Conservation (phyloP, 2,329 filamentous ascomycete genomes). For the Aspergillus sp. region DNA sequence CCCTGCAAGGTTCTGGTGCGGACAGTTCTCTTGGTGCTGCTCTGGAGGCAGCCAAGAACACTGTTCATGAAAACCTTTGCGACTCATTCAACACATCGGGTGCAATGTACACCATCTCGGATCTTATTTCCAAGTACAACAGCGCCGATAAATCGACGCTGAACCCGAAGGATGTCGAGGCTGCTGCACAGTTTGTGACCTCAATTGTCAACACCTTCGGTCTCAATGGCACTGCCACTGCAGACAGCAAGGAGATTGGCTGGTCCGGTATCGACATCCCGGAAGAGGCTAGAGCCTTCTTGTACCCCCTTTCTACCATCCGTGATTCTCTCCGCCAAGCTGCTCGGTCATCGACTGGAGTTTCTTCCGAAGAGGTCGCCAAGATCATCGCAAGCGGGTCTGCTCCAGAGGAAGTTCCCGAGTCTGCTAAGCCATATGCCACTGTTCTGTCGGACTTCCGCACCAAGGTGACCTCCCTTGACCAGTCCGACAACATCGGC, state of each 20-base stretch:
- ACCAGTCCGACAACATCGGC: slow-evolving; percentile 50
- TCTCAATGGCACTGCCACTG: slow-evolving; percentile 46
- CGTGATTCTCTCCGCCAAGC: slow-evolving; percentile 55
- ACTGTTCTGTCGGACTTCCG: slow-evolving; percentile 42
- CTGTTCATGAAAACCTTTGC: slow-evolving; percentile 62
- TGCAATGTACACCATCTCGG: slow-evolving; percentile 72
- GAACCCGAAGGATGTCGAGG: slow-evolving; percentile 44
- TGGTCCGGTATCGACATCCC: slow-evolving; percentile 64
- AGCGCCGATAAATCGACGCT: slow-evolving; percentile 43
- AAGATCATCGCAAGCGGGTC: slow-evolving; percentile 32
- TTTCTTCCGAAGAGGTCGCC: slow-evolving; percentile 33
- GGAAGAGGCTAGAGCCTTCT: slow-evolving; percentile 52
- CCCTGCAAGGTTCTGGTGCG: slow-evolving; percentile 18
- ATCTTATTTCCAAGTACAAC: slow-evolving; percentile 76
- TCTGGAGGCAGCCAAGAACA: slow-evolving; percentile 51
- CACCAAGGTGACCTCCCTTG: slow-evolving; percentile 32
- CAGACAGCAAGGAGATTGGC: slow-evolving; percentile 46
- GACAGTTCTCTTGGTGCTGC: slow-evolving; percentile 40
- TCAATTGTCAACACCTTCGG: slow-evolving; percentile 81
- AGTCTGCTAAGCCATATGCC: slow-evolving; percentile 41
- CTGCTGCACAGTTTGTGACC: slow-evolving; percentile 72
- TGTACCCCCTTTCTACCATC: slow-evolving; percentile 55
- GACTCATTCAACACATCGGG: slow-evolving; percentile 85
- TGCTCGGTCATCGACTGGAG: slow-evolving; percentile 46
- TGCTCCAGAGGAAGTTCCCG: slow-evolving; percentile 16